Conservation (phyloP, 1,284 basidiomycete species). For the Pyrrhoderma noxium region DNA sequence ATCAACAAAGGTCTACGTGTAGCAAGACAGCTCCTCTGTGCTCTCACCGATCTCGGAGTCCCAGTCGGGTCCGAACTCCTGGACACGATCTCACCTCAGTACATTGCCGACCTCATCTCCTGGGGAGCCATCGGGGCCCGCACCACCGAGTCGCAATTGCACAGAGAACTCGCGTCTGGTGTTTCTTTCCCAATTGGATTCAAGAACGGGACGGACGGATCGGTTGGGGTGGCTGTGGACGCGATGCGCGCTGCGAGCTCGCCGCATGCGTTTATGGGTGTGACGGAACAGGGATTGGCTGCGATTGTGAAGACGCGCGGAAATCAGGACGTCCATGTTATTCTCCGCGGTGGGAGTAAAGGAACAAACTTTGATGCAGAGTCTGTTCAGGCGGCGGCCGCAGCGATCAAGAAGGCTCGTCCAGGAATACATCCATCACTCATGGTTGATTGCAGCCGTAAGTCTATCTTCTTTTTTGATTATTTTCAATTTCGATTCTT, state of each 20-base stretch:
- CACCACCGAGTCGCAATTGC: slow-evolving; percentile 92
- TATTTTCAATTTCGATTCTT: slow-evolving; percentile 15
- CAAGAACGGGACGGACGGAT: slow-evolving; percentile 98
- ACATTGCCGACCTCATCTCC: slow-evolving; percentile 74
- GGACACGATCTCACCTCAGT: slow-evolving; percentile 89
- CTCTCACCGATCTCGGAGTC: slow-evolving; percentile 82
- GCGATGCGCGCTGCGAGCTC: slow-evolving; percentile 91
- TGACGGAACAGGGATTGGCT: slow-evolving; percentile 91
- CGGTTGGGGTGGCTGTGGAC: slow-evolving; percentile 80
- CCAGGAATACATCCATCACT: slow-evolving; percentile 55
- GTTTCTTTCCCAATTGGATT: slow-evolving; percentile 93
- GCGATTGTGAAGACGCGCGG: slow-evolving; percentile 94
- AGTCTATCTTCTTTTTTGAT: slow-evolving; percentile 25
- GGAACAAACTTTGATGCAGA: slow-evolving; percentile 83
- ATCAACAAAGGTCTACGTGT: slow-evolving; percentile 94
- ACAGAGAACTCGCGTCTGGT: slow-evolving; percentile 88
- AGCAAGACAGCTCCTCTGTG: slow-evolving; percentile 83
- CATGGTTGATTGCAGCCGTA: slow-evolving; percentile 82
- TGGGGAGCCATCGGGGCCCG: slow-evolving; percentile 98
- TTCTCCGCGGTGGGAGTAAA: slow-evolving; percentile 82
- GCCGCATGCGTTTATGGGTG: slow-evolving; percentile 97
- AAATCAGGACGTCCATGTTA: slow-evolving; percentile 89
- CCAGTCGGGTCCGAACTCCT: slow-evolving; percentile 94
- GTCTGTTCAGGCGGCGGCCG: slow-evolving; percentile 66
- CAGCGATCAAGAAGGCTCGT: slow-evolving; percentile 68